phyloP scores from a whole-genome alignment of 805 yeast genomes.

The Soucietia sequanensis region DNA sequence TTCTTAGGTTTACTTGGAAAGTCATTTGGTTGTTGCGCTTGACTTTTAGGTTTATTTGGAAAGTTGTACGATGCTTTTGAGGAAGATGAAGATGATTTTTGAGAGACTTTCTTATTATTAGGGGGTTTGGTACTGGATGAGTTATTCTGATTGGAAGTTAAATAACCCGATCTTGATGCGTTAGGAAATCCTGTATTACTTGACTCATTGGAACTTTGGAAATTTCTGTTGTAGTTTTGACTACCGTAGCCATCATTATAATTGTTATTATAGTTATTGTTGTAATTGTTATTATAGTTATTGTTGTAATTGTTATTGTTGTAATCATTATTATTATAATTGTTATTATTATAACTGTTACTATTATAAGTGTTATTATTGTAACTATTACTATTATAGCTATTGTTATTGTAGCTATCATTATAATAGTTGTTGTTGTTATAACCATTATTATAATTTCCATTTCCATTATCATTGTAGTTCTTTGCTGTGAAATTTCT shows the following conservation, averaged over 20 bases:
- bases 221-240: constrained; percentile 4
- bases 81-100: too few relatives aligned
- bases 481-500: constrained; percentile 11
- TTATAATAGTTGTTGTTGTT: constrained; percentile 11
- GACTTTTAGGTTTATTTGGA: too few relatives aligned
- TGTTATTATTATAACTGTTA: constrained; percentile 4
- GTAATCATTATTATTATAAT: constrained; percentile 6
- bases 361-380: constrained; percentile 5
- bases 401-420: constrained; percentile 13
- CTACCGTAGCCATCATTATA: constrained; percentile 7
- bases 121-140: too few relatives aligned
- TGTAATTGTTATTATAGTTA: constrained; percentile 6
- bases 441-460: constrained; percentile 9
- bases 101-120: too few relatives aligned
- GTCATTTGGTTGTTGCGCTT: too few relatives aligned
- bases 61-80: too few relatives aligned
- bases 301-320: constrained; percentile 11
- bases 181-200: constrained; percentile 6
- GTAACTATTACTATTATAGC: constrained; percentile 2
- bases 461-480: constrained; percentile 4
- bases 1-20: too few relatives aligned
- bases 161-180: constrained; percentile 17
- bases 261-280: constrained; percentile 5
- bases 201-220: constrained; percentile 2
- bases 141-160: too few relatives aligned